These are phyloP conservation scores for Aspergillus hiratsukae DNA, from an alignment of 2,329 filamentous ascomycete species.

Conservation along the genomic window DNA sequence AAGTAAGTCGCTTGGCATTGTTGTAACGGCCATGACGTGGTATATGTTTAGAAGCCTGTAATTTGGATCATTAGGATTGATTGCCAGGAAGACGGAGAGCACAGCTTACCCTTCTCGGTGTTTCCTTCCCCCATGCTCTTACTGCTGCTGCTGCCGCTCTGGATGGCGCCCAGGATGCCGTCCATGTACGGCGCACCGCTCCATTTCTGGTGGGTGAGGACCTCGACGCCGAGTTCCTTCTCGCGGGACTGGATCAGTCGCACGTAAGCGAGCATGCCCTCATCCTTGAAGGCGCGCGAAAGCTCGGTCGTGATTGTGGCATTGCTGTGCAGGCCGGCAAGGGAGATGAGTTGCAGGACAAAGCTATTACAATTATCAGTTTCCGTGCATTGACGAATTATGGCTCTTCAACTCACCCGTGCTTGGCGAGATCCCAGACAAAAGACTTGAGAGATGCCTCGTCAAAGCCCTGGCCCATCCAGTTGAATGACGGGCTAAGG, in stretches of 20 bases:
- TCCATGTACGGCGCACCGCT: constrained; percentile 73
- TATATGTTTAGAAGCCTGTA: not conserved
- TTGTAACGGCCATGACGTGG: not conserved
- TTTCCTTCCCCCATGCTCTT: constrained; percentile 95
- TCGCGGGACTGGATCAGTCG: constrained; percentile 83
- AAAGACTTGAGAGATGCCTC: constrained; percentile 80
- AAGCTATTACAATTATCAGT: constrained; percentile 39
- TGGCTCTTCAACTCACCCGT: constrained; percentile 60
- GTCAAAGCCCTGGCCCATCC: constrained; percentile 91
- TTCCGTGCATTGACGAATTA: not conserved
- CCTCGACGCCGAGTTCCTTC: constrained; percentile 85
- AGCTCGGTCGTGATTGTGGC: constrained; percentile 68
- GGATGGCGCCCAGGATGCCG: constrained; percentile 82
- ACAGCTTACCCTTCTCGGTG: constrained; percentile 59
- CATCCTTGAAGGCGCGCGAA: constrained; percentile 73
- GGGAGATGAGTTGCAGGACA: constrained; percentile 60
- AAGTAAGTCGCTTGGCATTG: not conserved
- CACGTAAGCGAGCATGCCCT: constrained; percentile 98
- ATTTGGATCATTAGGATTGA: not conserved
- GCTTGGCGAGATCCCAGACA: constrained; percentile 90
- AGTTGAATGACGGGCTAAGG: constrained; percentile 94
- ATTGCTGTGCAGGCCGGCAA: constrained; percentile 60
- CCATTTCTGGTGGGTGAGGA: constrained; percentile 88
- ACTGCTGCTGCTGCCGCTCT: constrained; percentile 82
- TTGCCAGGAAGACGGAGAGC: not conserved